Conservation (phyloP, 805 yeast species). For the Candida methanosorbosa region DNA sequence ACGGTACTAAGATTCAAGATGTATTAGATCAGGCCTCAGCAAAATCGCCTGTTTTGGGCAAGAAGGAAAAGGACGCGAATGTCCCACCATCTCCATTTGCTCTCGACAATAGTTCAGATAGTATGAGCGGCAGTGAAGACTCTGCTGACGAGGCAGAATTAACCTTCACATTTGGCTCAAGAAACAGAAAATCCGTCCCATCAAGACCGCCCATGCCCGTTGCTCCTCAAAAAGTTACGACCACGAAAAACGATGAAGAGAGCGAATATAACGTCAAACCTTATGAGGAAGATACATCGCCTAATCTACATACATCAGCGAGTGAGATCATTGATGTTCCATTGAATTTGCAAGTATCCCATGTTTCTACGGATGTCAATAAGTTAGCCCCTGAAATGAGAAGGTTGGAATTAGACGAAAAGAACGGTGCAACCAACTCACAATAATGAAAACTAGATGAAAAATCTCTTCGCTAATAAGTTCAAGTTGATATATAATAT, state of each 20-base stretch:
- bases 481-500: too few species aligned
- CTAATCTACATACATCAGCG: neutral
- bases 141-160: conserved; percentile 1
- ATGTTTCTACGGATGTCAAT: conserved; percentile 1
- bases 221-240: too few species aligned
- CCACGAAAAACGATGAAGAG: too few species aligned
- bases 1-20: conserved; percentile 1
- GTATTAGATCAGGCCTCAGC: neutral
- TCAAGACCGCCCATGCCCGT: too few species aligned
- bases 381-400: conserved; percentile 1
- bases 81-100: neutral
- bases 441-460: too few species aligned
- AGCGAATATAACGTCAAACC: too few species aligned
- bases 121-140: too few species aligned
- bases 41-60: neutral
- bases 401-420: neutral
- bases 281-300: too few species aligned
- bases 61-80: too few species aligned
- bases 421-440: too few species aligned
- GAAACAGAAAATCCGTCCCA: neutral
- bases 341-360: neutral
- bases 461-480: too few species aligned
- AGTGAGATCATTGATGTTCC: conserved; percentile 4
- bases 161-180: neutral
- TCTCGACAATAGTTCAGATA: neutral